Base-by-base conservation (phyloP, 2,329 filamentous ascomycete species). In the Zymoseptoria pseudotritici region DNA sequence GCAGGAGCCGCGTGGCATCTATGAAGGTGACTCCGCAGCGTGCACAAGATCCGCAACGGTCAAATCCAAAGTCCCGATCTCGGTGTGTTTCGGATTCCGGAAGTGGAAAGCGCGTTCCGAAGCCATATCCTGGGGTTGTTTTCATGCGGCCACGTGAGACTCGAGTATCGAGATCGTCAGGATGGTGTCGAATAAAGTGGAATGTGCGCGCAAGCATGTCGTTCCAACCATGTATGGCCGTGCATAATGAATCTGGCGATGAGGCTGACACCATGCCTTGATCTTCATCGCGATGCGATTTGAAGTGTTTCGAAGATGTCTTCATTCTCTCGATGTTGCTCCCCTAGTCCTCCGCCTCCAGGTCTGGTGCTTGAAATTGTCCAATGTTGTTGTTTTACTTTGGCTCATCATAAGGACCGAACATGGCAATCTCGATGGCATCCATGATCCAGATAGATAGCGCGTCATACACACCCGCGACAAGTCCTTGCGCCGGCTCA, bases 371-470 rank as follows among this genome's bases (percentile, higher is more conserved):
- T 53, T 53, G 52, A 21, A n/a, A 4, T 10, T 26, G 29, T 29
- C 22, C 52, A 22, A n/a, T 29, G 22, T 29, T 13, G 20, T 8
- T 24, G 50, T 52, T 52, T 21, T 52, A 24, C 6, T 24, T 52
- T 54, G 63, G 59, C 54, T 67, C 65, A 36, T 67, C 64, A 54
- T 67, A 67, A 13, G 64, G 62, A 10, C 64, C 65, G 54, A 65
- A 67, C 42, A 55, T 56, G 21, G 65, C 63, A 29, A 67, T 61
- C 59, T 67, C 65, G 24, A 67, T 53, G 21, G 62, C 62, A 42
- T 67, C 65, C 58, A 61, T 61, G 50, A 61, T 58, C 61, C 62
- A 65, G 55, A 66, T 64, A 53, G 60, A 61, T 7, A 67, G 36
- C 9, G 65, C 64, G 57, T 67, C 65, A 54, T 63, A 63, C 24